Conservation (phyloP, 2,329 filamentous ascomycete genomes). For the Xylaria polymorpha region DNA sequence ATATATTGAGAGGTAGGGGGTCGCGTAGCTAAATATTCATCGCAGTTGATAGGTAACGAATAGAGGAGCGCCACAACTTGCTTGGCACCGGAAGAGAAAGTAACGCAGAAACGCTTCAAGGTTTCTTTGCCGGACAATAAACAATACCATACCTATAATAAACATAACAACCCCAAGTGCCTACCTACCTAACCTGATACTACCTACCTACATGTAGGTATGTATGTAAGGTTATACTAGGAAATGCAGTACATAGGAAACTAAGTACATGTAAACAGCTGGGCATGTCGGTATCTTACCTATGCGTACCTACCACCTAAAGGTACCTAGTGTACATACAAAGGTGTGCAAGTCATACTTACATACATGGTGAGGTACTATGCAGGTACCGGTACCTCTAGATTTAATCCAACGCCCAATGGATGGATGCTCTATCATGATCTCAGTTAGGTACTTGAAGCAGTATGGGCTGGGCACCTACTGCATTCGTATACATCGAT, state of each 20-base stretch:
- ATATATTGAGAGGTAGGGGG: slow-evolving; percentile 3
- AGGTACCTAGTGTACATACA: not conserved
- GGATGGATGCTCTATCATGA: no score
- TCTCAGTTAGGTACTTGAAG: no score
- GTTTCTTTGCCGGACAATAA: not conserved
- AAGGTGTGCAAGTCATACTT: not conserved
- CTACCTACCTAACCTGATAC: not conserved
- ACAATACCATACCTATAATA: not conserved
- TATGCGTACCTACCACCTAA: no score
- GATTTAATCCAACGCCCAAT: not conserved
- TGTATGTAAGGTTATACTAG: no score
- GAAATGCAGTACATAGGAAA: no score
- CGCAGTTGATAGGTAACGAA: slow-evolving; percentile 14
- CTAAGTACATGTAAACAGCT: no score
- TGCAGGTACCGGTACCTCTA: slow-evolving; percentile 1
- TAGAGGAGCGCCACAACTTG: slow-evolving; percentile 27
- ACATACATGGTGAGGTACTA: not conserved
- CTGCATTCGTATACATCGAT: no score
- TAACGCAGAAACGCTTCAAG: slow-evolving; percentile 10
- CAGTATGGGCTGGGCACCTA: no score
- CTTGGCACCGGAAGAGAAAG: slow-evolving; percentile 25
- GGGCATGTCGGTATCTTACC: not conserved
- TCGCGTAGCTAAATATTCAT: slow-evolving; percentile 10
- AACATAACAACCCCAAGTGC: not conserved
- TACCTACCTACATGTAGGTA: no score